Conservation (phyloP, 2,329 filamentous ascomycete genomes). For the Curvularia sp. region DNA sequence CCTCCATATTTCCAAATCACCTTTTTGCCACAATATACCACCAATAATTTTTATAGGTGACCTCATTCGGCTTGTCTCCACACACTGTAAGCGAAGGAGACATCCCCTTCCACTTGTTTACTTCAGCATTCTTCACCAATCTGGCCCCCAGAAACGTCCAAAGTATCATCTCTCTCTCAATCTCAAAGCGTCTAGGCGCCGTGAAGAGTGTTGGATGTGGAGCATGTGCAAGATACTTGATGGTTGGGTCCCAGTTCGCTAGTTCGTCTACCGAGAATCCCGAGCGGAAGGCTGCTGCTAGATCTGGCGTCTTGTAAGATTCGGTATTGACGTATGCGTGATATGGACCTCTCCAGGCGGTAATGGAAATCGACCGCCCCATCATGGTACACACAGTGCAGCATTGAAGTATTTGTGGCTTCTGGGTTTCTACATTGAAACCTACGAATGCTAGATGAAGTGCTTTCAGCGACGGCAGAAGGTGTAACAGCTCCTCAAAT, state of each 20-base stretch:
- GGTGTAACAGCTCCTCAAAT: not conserved
- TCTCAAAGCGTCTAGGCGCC: not conserved
- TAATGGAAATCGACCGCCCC: not conserved
- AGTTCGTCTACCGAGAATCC: not conserved
- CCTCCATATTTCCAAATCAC: not conserved
- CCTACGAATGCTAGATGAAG: not conserved
- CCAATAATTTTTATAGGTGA: not conserved
- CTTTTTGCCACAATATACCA: not conserved
- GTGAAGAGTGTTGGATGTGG: not conserved
- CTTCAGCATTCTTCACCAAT: not conserved
- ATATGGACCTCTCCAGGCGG: not conserved
- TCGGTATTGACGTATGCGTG: not conserved
- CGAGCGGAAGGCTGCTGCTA: not conserved
- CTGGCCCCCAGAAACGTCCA: not conserved
- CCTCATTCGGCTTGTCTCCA: not conserved
- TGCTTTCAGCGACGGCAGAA: not conserved
- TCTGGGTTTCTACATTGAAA: not conserved
- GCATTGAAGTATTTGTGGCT: not conserved
- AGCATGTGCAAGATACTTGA: not conserved
- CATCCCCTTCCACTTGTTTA: not conserved
- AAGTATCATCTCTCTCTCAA: not conserved
- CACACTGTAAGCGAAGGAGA: not conserved
- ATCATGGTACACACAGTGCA: not conserved
- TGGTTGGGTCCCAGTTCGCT: not conserved
- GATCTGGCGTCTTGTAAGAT: not conserved